These are phyloP conservation scores for Neurospora discreta DNA, from an alignment of 495 filamentous ascomycete genomes.

Conservation along the genomic window DNA sequence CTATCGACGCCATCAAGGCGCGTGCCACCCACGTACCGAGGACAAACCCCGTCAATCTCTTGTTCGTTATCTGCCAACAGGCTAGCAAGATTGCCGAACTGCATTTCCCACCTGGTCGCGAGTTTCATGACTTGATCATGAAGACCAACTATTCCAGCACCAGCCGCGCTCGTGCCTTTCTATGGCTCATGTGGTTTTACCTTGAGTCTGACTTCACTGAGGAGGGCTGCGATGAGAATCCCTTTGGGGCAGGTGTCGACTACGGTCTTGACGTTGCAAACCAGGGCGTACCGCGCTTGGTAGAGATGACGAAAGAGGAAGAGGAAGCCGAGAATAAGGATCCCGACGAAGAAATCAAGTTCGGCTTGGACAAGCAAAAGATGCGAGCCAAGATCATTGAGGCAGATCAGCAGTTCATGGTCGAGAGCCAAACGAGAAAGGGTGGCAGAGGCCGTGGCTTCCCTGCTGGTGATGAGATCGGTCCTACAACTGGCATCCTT, in stretches of 20 bases:
- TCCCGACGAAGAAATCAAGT: constrained; percentile 70
- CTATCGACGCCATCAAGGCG: constrained; percentile 68
- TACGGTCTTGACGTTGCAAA: constrained; percentile 50
- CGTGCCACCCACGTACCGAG: constrained; percentile 49
- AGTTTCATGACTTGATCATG: constrained; percentile 98
- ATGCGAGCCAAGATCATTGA: constrained; percentile 68
- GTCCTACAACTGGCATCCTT: constrained; percentile 44
- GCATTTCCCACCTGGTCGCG: constrained; percentile 74
- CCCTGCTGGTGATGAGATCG: constrained; percentile 43
- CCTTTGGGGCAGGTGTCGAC: constrained; percentile 70
- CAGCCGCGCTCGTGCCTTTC: constrained; percentile 77
- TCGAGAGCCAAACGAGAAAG: constrained; percentile 38
- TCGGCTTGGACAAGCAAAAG: constrained; percentile 72
- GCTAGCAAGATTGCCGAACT: constrained; percentile 85
- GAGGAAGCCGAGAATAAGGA: constrained; percentile 84
- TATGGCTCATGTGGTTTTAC: constrained; percentile 99
- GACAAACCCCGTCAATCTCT: constrained; percentile 93
- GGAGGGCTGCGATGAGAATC: constrained; percentile 75
- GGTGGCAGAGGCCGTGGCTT: constrained; percentile 17
- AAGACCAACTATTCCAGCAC: constrained; percentile 68
- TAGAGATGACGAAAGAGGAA: constrained; percentile 37
- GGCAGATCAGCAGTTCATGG: constrained; percentile 38
- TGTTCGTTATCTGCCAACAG: constrained; percentile 88
- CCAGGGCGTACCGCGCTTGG: constrained; percentile 73
- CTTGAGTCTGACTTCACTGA: constrained; percentile 88